These are phyloP conservation scores for Flaveria ramosissima DNA, from an alignment of 129 eudicot species.

Conservation along the genomic window DNA sequence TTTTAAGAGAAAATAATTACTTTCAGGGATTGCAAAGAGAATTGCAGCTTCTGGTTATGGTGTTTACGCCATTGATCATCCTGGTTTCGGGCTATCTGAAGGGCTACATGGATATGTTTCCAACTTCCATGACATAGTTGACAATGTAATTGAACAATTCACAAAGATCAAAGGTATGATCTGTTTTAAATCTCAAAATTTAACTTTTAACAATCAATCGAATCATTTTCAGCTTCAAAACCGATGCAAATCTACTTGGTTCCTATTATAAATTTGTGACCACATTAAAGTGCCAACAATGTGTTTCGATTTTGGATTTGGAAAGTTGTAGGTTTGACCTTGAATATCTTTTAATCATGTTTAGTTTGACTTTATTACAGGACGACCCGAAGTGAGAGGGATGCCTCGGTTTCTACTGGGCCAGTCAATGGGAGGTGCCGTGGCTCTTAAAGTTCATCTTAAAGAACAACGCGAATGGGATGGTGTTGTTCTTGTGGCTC, in stretches of 20 bases:
- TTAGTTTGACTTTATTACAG: slow-evolving; percentile 37
- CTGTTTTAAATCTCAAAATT: neutral
- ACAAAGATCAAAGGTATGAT: slow-evolving; percentile 72
- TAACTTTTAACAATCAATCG: slow-evolving; percentile 10
- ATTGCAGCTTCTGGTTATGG: slow-evolving; percentile 91
- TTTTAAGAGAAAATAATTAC: neutral
- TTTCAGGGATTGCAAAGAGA: slow-evolving; percentile 81
- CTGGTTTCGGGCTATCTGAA: slow-evolving; percentile 96
- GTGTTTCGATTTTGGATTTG: slow-evolving; percentile 2
- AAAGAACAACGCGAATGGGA: slow-evolving; percentile 84
- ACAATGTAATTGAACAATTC: slow-evolving; percentile 82
- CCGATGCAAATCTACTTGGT: neutral
- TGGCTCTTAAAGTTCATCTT: slow-evolving; percentile 78
- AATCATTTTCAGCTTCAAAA: neutral
- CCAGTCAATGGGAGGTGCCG: slow-evolving; percentile 97
- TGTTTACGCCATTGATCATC: slow-evolving; percentile 92
- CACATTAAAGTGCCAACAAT: neutral
- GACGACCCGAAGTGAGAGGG: slow-evolving; percentile 78
- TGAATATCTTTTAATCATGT: neutral
- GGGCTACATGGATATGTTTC: slow-evolving; percentile 87
- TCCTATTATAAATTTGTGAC: neutral
- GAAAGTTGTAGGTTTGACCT: slow-evolving; percentile 7
- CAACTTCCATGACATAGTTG: slow-evolving; percentile 65
- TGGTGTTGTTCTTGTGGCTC: slow-evolving; percentile 90
- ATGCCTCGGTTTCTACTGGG: slow-evolving; percentile 83